phyloP scores from a whole-genome alignment of 2,329 filamentous ascomycete genomes.

The Dryadomyces quercus-mongolicae region DNA sequence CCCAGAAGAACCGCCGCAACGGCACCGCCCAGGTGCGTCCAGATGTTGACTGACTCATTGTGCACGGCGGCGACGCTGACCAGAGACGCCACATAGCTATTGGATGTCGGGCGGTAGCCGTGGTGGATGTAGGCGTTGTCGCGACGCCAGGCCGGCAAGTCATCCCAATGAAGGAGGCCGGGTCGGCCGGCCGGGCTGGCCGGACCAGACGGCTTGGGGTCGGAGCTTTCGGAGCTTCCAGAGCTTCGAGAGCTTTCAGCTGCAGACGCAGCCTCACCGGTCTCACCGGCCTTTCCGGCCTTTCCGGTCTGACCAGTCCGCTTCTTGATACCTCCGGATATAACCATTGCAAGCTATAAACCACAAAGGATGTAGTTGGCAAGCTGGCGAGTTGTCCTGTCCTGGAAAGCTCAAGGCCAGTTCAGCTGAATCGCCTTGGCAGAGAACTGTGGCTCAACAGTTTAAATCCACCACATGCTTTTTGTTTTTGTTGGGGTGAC shows the following conservation, averaged over 20 bases:
- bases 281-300: too few species aligned
- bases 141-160: constrained; percentile 45
- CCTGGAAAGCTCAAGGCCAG: too few species aligned
- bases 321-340: too few species aligned
- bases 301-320: too few species aligned
- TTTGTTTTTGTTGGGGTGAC: constrained; percentile 1
- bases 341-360: neutral
- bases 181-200: neutral
- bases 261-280: neutral
- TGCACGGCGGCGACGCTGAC: constrained; percentile 40
- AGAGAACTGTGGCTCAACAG: neutral
- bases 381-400: too few species aligned
- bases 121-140: constrained; percentile 44
- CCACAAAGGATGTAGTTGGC: too few species aligned
- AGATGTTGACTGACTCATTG: constrained; percentile 53
- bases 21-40: constrained; percentile 54
- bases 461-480: neutral
- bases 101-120: constrained; percentile 40
- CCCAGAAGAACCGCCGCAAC: constrained; percentile 41
- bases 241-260: neutral
- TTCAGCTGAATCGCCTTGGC: neutral
- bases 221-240: neutral
- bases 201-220: constrained; percentile 6
- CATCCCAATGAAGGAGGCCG: constrained; percentile 40
- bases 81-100: constrained; percentile 34